Evolutionary conservation across 768 basidiomycete genomes (phyloP).

Genomic region (Pholiota conissans): DNA sequence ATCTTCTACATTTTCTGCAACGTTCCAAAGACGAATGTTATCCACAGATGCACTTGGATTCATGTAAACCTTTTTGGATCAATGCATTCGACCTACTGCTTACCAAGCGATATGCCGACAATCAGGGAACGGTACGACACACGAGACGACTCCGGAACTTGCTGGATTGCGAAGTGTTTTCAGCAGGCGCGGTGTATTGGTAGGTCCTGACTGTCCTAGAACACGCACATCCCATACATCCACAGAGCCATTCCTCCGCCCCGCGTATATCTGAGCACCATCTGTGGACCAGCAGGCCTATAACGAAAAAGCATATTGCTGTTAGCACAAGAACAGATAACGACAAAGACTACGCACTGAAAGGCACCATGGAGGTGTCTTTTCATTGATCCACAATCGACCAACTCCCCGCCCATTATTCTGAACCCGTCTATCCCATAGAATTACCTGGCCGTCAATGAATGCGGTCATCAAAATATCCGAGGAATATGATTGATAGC

Average conservation of each 20-base stretch:
- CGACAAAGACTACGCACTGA: conserved; percentile 58
- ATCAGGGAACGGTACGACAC: conserved; percentile 90
- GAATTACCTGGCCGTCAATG: conserved; percentile 88
- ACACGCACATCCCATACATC: conserved; percentile 95
- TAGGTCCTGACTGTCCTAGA: conserved; percentile 61
- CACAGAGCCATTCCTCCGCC: conserved; percentile 85
- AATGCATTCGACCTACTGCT: conserved; percentile 27
- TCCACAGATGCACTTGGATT: conserved; percentile 79
- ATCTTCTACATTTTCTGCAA: conserved; percentile 76
- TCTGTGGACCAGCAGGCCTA: conserved; percentile 95
- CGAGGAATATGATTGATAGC: conserved; percentile 67
- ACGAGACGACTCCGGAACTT: conserved; percentile 90
- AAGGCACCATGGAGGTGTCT: conserved; percentile 94
- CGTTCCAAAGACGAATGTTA: conserved; percentile 93
- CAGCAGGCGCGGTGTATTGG: conserved; percentile 70
- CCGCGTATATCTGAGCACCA: conserved; percentile 87
- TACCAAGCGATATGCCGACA: conserved; percentile 90
- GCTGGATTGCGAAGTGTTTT: conserved; percentile 84
- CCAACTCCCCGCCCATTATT: conserved; percentile 72
- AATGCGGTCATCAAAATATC: conserved; percentile 87
- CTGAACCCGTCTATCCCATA: conserved; percentile 86
- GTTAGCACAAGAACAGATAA: not conserved
- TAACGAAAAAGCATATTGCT: not conserved
- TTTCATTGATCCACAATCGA: conserved; percentile 85
- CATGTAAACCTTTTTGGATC: not conserved